These are phyloP conservation scores for Carex littledalei DNA, from an alignment of 176 grass and related monocot genomes.

Conservation along the genomic window DNA sequence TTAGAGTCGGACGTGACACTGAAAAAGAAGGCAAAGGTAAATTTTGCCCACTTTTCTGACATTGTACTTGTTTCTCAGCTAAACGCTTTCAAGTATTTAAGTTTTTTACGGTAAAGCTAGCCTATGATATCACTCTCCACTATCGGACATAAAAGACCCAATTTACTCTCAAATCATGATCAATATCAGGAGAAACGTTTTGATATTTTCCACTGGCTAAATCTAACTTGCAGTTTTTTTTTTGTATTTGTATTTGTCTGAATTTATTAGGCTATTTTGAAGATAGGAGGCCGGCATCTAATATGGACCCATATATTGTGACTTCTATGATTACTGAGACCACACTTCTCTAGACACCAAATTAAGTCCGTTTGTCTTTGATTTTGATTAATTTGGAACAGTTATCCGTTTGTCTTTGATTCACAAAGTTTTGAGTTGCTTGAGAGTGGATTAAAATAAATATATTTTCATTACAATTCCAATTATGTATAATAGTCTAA, in stretches of 20 bases:
- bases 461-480: neutral
- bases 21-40: conserved; percentile 70
- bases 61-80: neutral
- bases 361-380: neutral
- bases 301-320: conserved; percentile 34
- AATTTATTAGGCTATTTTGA: conserved; percentile 29
- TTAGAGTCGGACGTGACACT: conserved; percentile 71
- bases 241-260: neutral
- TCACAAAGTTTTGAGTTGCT: neutral
- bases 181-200: neutral
- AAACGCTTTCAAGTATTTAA: neutral
- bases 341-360: conserved; percentile 23
- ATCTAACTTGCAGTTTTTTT: neutral
- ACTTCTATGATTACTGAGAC: conserved; percentile 34
- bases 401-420: neutral
- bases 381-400: neutral
- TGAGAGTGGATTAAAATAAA: neutral
- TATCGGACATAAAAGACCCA: neutral
- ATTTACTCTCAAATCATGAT: neutral
- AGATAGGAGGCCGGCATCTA: conserved; percentile 32
- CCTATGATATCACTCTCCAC: neutral
- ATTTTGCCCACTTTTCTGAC: neutral
- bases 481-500: too few species aligned
- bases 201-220: neutral
- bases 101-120: neutral